Conservation (phyloP, 306 rosid species). For the Prunus padus region DNA sequence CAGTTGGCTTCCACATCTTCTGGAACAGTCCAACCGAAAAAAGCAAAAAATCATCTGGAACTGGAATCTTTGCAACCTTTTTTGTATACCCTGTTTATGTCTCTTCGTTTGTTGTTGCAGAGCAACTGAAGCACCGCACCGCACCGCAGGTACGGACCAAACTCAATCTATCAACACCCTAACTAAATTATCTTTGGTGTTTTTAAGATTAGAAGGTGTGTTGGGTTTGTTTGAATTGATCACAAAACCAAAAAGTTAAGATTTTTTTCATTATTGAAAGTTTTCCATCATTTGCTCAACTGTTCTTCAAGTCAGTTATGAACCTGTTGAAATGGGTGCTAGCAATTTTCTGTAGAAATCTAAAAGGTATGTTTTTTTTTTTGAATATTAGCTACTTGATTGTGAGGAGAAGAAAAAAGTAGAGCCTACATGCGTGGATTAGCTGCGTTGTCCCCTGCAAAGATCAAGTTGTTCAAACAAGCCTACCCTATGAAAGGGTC, state of each 20-base stretch:
- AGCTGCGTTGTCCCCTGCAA: conserved; percentile 30
- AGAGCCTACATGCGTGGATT: conserved; percentile 38
- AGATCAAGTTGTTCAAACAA: conserved; percentile 37
- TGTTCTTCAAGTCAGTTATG: neutral
- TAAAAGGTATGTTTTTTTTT: neutral
- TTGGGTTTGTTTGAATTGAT: neutral
- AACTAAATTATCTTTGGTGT: too few species aligned
- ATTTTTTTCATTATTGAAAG: neutral
- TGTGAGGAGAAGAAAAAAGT: neutral
- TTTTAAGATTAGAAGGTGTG: neutral
- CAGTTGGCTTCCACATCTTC: neutral
- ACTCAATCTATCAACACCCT: neutral
- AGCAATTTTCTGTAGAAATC: too few species aligned
- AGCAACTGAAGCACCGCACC: neutral
- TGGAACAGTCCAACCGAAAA: too few species aligned
- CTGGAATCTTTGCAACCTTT: neutral
- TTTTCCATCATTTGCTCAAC: neutral
- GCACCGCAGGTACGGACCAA: neutral
- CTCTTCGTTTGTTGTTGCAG: neutral
- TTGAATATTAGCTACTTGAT: neutral
- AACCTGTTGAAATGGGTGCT: neutral
- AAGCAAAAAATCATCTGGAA: neutral
- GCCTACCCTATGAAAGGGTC: conserved; percentile 37
- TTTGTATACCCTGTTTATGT: neutral
- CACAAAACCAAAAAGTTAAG: neutral